Evolutionary conservation across 768 basidiomycete genomes (phyloP), one percentile per base, ranked within the genome.

Genomic region (Boletus pseudopeckii): DNA sequence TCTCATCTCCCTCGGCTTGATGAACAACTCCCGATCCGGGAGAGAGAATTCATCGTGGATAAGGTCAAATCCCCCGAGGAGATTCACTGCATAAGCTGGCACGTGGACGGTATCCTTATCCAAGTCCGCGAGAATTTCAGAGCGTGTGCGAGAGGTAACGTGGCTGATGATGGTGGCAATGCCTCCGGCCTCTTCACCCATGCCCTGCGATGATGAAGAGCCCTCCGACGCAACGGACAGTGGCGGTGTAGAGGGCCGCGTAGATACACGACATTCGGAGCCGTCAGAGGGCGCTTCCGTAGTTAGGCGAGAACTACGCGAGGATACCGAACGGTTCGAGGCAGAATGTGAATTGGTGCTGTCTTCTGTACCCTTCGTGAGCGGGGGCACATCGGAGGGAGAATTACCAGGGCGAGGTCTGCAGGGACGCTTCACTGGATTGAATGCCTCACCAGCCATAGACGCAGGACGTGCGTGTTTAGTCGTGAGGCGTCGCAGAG

Each of bases 1-100:
- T 39, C 47, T 59, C 61, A 70, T 66, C 56, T 67, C 67, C 57
- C 55, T 70, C 22, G 62, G 65, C 43, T 59, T 69, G 49, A 56
- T 53, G 45, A 69, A 69, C 20, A 67, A 13, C 45, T 67, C 63
- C 61, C 67, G 65, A 53, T 69, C 54, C n/a, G 65, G 67, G 51
- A 73, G 72, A 28, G 64, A 45, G 33, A 72, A 55, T 30, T 72
- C 60, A 44, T 74, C 62, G 47, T 69, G 65, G 46, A 71, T 69
- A 53, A 70, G 61, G 51, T 77, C 77, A 20, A 80, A 70, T 14
- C 66, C 73, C 26, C 74, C 71, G 48, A 80, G 66, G 40, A 80
- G 74, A 56, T 75, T 69, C 49, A 72, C 62, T 6, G 76, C 77
- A 52, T 80, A 80, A 47, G 73, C 73, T 9, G 79, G 78, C 46